A percentile compares a stretch with the other conserved stretches of the same genome.
phyloP scores from a whole-genome alignment of 2,329 filamentous ascomycete species.

The Pseudogymnoascus sp. region DNA sequence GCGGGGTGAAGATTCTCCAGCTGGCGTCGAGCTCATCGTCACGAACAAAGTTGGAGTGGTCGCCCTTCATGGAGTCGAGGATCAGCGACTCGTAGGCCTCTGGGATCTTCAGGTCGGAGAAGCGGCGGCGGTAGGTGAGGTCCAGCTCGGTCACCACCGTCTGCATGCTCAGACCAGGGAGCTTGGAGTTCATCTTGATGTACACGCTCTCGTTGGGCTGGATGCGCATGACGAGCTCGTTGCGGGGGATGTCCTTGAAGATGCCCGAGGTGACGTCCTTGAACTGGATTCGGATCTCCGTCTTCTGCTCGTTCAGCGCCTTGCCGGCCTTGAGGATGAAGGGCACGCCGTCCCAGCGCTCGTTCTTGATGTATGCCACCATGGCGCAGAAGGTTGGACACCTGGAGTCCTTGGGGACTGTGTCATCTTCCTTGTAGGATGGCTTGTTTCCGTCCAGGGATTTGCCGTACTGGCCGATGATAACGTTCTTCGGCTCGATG shows the following conservation, averaged over 20 bases:
- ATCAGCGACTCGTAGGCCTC: slow-evolving; percentile 98
- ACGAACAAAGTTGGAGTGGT: slow-evolving; percentile 98
- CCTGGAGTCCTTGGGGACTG: slow-evolving; percentile 90
- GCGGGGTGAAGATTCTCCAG: slow-evolving; percentile 97
- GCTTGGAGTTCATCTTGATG: slow-evolving; percentile 99
- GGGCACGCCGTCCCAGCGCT: slow-evolving; percentile 97
- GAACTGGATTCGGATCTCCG: slow-evolving; percentile 97
- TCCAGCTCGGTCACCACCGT: slow-evolving; percentile 98
- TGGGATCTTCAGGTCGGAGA: slow-evolving; percentile 98
- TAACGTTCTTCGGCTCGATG: slow-evolving; percentile 98
- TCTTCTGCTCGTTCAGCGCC: slow-evolving; percentile 98
- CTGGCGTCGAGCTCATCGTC: slow-evolving; percentile 94
- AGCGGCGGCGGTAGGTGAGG: slow-evolving; percentile 92
- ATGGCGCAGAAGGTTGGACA: slow-evolving; percentile 98
- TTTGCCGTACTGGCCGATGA: slow-evolving; percentile 96
- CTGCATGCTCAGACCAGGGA: slow-evolving; percentile 97
- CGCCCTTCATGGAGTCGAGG: slow-evolving; percentile 93
- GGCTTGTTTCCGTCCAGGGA: slow-evolving; percentile 95
- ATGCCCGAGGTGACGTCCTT: slow-evolving; percentile 99
- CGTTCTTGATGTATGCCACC: slow-evolving; percentile 98
- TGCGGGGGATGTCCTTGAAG: slow-evolving; percentile 98
- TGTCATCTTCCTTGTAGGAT: slow-evolving; percentile 97
- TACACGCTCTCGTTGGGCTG: slow-evolving; percentile 99
- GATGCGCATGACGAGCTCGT: slow-evolving; percentile 98
- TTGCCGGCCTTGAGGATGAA: slow-evolving; percentile 99